Base-by-base conservation (phyloP, 2,329 filamentous ascomycete genomes). In the Nothomitra cinnamomea region DNA sequence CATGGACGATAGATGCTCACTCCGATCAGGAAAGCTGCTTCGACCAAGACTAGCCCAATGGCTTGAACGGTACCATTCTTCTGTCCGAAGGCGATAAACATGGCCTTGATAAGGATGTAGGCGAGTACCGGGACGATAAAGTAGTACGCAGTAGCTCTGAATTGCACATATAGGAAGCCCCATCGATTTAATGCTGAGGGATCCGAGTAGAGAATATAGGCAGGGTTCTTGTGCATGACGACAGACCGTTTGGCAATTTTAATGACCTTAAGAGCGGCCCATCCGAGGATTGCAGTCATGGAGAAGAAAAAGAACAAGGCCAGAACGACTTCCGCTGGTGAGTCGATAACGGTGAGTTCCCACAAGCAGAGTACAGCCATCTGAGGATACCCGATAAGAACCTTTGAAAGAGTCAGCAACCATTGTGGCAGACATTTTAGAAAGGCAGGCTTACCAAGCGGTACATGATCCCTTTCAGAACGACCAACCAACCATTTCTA, bases 81-180 rank as follows among this genome's bases (percentile, higher is more conserved):
- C 67, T 96, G 90, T 25, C 77, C 80, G 55, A 95, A 80, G 53
- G 83, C 87, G 60, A 96, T 81, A 64, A 96, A 92, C 72, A 94
- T 82, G 57, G 82, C 79, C 75, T 95, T 95, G 68, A 94, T 62
- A n/a, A 95, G 65, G 38, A 84, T 80, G 67, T 95, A 94, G 53
- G 71, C 68, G 54, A 96, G 73, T 53, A 83, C 70, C 0, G 87
- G 87, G 36, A 94, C 78, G 61, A 95, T 87, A 68, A 90, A 95
- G 73, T 94, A 95, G 76, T 95, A 95, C 40, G 88, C 87, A 1
- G 88, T 90, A 40, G 90, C 90, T 62, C 90, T 85, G 76, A 94
- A 95, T 67, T 95, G 89, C 41, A 96, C 87, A 65, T 96, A 96
- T 59, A 96, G 78, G 73, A 95, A 95, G 21, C 90, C 90, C 90